These are phyloP conservation scores for Hansenula sp. DNA, from an alignment of 1,139 yeast species.

Conservation along the genomic window DNA sequence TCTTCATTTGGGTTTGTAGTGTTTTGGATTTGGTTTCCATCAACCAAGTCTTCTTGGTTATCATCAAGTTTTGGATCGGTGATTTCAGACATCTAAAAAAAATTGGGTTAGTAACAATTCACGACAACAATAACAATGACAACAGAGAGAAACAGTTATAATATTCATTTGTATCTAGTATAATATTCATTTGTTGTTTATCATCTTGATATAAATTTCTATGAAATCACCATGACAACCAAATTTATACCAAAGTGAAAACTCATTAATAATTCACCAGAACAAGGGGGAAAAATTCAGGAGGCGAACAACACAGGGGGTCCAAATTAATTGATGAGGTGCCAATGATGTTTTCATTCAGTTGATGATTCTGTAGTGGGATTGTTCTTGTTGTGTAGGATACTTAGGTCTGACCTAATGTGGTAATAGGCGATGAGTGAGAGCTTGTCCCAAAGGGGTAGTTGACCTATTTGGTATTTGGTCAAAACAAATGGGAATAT, in stretches of 20 bases:
- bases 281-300: neutral
- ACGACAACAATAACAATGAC: too few species aligned
- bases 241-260: neutral
- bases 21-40: slow-evolving; percentile 8
- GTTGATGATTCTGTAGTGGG: neutral
- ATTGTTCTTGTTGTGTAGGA: neutral
- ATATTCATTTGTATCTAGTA: too few species aligned
- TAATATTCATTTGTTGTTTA: too few species aligned
- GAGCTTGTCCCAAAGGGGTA: slow-evolving; percentile 16
- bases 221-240: neutral
- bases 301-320: neutral
- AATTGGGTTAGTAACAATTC: too few species aligned
- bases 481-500: neutral
- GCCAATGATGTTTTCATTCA: neutral
- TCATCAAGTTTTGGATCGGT: slow-evolving; percentile 20
- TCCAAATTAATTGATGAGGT: neutral
- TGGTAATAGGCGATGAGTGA: slow-evolving; percentile 2
- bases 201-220: too few species aligned
- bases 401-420: neutral
- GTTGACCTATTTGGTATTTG: slow-evolving; percentile 14
- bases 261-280: neutral
- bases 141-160: too few species aligned
- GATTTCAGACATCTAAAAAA: slow-evolving; percentile 17
- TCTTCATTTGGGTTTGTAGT: slow-evolving; percentile 27
- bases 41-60: slow-evolving; percentile 19